phyloP scores from a whole-genome alignment of 345 rosid species.

The Salix udensis region DNA sequence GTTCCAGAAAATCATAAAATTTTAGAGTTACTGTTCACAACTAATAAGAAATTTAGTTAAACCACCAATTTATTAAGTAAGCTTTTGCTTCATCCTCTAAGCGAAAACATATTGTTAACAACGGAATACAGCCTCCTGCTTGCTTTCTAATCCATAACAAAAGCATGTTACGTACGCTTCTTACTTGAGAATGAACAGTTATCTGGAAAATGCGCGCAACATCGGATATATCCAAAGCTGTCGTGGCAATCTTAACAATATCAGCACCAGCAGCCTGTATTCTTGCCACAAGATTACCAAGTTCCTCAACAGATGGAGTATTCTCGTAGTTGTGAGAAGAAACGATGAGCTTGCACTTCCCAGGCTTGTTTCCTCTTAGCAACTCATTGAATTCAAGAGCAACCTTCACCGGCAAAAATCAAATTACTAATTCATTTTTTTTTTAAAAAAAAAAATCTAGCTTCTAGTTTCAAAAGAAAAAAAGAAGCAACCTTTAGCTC shows the following conservation, averaged over 20 bases:
- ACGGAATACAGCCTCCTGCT: not conserved
- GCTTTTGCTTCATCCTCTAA: not conserved
- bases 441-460: not conserved
- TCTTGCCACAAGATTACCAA: constrained; percentile 63
- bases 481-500: constrained; percentile 71
- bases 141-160: not conserved
- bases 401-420: constrained; percentile 43
- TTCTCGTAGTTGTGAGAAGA: constrained; percentile 83
- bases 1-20: constrained; percentile 3
- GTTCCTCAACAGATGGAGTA: constrained; percentile 83
- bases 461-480: not conserved
- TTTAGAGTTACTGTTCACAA: not conserved
- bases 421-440: not conserved
- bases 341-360: constrained; percentile 65
- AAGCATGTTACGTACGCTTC: constrained; percentile 27
- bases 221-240: constrained; percentile 79
- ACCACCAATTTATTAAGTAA: not conserved
- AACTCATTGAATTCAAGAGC: constrained; percentile 61
- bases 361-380: constrained; percentile 58
- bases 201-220: constrained; percentile 84
- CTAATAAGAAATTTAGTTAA: not conserved
- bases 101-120: not conserved
- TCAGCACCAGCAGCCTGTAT: constrained; percentile 82
- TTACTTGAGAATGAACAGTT: constrained; percentile 79
- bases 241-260: constrained; percentile 87